Conservation (phyloP, 345 rosid species). For the Excoecaria cochinchinensis region DNA sequence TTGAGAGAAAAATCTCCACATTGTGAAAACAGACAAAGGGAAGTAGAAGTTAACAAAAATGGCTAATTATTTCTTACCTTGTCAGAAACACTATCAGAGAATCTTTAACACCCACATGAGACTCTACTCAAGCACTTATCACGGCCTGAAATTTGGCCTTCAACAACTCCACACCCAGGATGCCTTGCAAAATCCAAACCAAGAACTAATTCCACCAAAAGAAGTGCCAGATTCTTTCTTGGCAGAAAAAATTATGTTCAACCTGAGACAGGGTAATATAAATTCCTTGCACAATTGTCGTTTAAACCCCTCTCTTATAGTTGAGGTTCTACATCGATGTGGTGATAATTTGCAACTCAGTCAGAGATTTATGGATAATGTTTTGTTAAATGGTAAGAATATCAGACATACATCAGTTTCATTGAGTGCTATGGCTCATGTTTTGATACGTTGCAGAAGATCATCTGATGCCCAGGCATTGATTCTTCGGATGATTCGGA, state of each 20-base stretch:
- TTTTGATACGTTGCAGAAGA: conserved; percentile 53
- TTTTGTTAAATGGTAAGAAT: conserved; percentile 32
- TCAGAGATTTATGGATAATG: conserved; percentile 43
- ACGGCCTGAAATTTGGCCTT: background rate
- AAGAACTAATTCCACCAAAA: conserved; percentile 28
- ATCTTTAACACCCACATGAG: conserved; percentile 2
- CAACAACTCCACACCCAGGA: conserved; percentile 25
- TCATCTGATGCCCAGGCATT: conserved; percentile 69
- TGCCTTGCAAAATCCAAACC: conserved; percentile 13
- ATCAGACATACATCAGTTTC: conserved; percentile 60
- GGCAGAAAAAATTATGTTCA: conserved; percentile 60
- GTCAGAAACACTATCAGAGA: conserved; percentile 11
- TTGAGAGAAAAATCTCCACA: no score
- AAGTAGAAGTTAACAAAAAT: conserved; percentile 6
- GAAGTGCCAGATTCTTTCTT: conserved; percentile 37
- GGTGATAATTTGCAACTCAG: conserved; percentile 48
- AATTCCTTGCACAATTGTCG: conserved; percentile 34
- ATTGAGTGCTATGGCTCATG: conserved; percentile 62
- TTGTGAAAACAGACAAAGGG: no score
- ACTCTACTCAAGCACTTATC: background rate
- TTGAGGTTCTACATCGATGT: conserved; percentile 56
- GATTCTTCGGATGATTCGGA: conserved; percentile 76
- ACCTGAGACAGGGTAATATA: conserved; percentile 49
- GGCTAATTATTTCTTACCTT: conserved; percentile 12
- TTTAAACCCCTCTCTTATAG: conserved; percentile 46